phyloP scores from a whole-genome alignment of 768 basidiomycete species.

The Suillus bovinus region DNA sequence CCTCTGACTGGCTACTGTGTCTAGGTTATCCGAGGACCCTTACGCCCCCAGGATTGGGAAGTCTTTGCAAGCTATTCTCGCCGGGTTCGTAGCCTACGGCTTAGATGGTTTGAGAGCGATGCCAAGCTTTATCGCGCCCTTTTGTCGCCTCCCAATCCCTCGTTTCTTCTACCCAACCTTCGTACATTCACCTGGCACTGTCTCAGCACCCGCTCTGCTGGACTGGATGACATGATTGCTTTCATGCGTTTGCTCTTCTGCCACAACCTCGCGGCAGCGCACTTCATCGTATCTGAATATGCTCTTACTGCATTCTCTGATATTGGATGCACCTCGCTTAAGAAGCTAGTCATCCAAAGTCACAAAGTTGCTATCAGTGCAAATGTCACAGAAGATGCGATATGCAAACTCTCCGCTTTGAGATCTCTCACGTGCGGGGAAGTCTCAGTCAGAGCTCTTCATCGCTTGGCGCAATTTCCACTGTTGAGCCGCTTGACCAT shows the following conservation, averaged over 20 bases:
- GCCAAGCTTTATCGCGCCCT: slow-evolving; percentile 22
- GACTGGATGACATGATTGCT: slow-evolving; percentile 21
- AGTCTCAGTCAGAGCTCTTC: not conserved
- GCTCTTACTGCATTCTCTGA: slow-evolving; percentile 2
- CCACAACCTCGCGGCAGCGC: not conserved
- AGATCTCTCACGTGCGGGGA: slow-evolving; percentile 2
- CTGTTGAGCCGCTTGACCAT: slow-evolving; percentile 2
- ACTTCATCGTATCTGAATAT: not conserved
- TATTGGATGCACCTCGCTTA: slow-evolving; percentile 1
- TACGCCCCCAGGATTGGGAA: slow-evolving; percentile 27
- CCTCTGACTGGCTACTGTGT: not conserved
- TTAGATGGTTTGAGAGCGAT: slow-evolving; percentile 30
- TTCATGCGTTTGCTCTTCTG: slow-evolving; percentile 28
- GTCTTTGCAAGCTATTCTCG: slow-evolving; percentile 29
- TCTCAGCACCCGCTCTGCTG: slow-evolving; percentile 9
- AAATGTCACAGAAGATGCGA: not conserved
- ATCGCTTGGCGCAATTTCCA: slow-evolving; percentile 4
- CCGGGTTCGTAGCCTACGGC: slow-evolving; percentile 31
- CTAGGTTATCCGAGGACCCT: slow-evolving; percentile 25
- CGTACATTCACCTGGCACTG: slow-evolving; percentile 21
- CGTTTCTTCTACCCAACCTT: slow-evolving; percentile 26
- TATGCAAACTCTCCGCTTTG: not conserved
- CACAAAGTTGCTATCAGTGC: not conserved
- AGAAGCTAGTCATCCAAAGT: not conserved
- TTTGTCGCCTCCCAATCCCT: slow-evolving; percentile 14